These are phyloP conservation scores for Botrytis elliptica DNA, from an alignment of 2,329 filamentous ascomycete genomes.

Conservation along the genomic window DNA sequence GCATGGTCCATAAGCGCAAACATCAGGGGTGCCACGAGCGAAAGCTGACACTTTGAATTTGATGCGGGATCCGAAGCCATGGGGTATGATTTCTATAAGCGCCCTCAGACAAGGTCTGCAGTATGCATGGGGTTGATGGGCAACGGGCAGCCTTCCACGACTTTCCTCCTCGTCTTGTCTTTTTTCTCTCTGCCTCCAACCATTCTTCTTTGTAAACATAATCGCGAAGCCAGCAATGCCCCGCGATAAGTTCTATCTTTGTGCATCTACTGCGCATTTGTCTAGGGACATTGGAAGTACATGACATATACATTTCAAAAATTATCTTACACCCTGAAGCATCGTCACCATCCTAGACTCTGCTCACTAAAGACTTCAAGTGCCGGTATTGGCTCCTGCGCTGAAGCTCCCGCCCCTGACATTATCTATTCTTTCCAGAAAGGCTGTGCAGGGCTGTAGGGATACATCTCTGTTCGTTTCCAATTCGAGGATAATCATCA, in stretches of 20 bases:
- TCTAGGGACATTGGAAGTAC: conserved; percentile 30
- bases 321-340: conserved; percentile 24
- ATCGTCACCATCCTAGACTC: conserved; percentile 24
- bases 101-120: conserved; percentile 23
- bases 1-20: conserved; percentile 22
- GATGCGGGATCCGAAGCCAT: conserved; percentile 21
- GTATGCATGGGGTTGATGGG: conserved; percentile 20
- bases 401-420: conserved; percentile 34
- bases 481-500: conserved; percentile 35
- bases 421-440: conserved; percentile 33
- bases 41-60: conserved; percentile 20
- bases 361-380: conserved; percentile 27
- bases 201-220: conserved; percentile 29
- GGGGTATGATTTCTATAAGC: conserved; percentile 22
- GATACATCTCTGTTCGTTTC: conserved; percentile 30
- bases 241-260: conserved; percentile 38
- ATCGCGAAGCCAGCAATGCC: conserved; percentile 37
- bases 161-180: conserved; percentile 15
- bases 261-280: conserved; percentile 34
- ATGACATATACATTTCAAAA: conserved; percentile 30
- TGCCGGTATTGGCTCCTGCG: conserved; percentile 31
- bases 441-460: conserved; percentile 38
- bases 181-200: conserved; percentile 22
- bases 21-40: conserved; percentile 23
- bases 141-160: conserved; percentile 19